These are phyloP conservation scores for Verticillium nonalfalfae DNA, from an alignment of 2,329 filamentous ascomycete genomes.

Conservation along the genomic window DNA sequence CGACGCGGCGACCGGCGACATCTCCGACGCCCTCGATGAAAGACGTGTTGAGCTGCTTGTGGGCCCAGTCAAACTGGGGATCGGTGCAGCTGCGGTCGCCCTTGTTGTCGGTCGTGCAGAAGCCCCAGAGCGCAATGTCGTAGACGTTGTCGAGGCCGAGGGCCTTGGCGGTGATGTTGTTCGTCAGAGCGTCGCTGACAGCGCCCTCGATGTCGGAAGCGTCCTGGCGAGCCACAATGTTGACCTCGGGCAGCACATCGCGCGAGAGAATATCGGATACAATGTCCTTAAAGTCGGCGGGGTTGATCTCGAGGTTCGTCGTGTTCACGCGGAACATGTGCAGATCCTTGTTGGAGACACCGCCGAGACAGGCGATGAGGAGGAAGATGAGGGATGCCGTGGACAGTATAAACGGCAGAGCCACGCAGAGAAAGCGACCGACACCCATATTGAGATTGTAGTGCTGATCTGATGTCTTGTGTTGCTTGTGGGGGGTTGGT, in stretches of 20 bases:
- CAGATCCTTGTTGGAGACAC: conserved; percentile 48
- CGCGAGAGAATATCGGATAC: conserved; percentile 11
- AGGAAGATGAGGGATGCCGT: conserved; percentile 69
- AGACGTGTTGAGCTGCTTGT: conserved; percentile 62
- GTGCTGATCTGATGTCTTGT: conserved; percentile 16
- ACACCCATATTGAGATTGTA: conserved; percentile 43
- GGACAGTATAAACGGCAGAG: conserved; percentile 77
- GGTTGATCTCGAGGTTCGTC: conserved; percentile 49
- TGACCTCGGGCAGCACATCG: conserved; percentile 10
- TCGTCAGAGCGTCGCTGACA: conserved; percentile 13
- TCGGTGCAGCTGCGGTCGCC: conserved; percentile 61
- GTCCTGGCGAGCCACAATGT: not conserved
- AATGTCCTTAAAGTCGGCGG: conserved; percentile 22
- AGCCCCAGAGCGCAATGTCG: conserved; percentile 79
- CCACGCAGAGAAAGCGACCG: conserved; percentile 80
- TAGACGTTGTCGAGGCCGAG: conserved; percentile 70
- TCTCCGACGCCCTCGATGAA: conserved; percentile 46
- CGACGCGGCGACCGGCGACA: conserved; percentile 45
- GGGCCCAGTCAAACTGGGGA: conserved; percentile 70
- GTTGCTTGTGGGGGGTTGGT: not conserved
- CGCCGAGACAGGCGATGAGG: conserved; percentile 49
- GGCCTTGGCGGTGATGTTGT: conserved; percentile 49
- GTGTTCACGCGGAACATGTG: conserved; percentile 58
- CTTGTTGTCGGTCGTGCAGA: conserved; percentile 61
- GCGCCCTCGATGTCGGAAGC: conserved; percentile 10